Conservation (phyloP, 495 filamentous ascomycete species). For the Lasiosphaeriaceae sp. region DNA sequence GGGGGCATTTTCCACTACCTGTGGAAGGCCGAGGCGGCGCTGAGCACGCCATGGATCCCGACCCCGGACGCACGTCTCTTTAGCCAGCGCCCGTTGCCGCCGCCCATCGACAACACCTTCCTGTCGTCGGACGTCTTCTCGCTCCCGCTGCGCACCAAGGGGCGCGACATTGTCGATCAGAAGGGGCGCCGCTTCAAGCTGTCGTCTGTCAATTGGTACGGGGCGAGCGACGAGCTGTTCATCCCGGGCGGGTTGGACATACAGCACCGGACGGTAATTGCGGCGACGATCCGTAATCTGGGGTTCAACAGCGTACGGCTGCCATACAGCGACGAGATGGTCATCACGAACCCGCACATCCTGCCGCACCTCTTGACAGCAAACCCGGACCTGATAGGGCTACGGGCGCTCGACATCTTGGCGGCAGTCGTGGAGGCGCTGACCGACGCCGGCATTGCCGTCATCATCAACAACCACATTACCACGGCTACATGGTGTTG, state of each 20-base stretch:
- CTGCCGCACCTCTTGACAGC: conserved; percentile 42
- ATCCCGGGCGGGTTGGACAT: conserved; percentile 57
- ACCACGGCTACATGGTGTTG: conserved; percentile 60
- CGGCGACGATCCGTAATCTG: conserved; percentile 44
- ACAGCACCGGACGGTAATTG: conserved; percentile 53
- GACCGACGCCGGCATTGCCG: conserved; percentile 53
- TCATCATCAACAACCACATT: conserved; percentile 61
- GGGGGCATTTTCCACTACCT: conserved; percentile 34
- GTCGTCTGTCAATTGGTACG: conserved; percentile 61
- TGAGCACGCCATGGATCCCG: conserved; percentile 39
- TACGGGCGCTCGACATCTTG: conserved; percentile 52
- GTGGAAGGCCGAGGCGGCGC: conserved; percentile 37
- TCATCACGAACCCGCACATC: conserved; percentile 49
- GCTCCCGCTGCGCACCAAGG: conserved; percentile 49
- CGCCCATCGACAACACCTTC: conserved; percentile 34
- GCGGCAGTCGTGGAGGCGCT: conserved; percentile 49
- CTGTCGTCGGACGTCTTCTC: conserved; percentile 32
- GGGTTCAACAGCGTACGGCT: conserved; percentile 63
- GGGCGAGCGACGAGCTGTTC: conserved; percentile 56
- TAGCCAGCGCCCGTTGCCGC: conserved; percentile 36
- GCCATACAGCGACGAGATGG: conserved; percentile 60
- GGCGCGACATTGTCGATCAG: conserved; percentile 54
- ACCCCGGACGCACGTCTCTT: conserved; percentile 37
- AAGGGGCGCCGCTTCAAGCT: conserved; percentile 50
- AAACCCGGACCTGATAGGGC: conserved; percentile 51